Evolutionary conservation across 208 protist species (phyloP), one percentile per base, ranked within the genome.

Genomic region (Zelonia costaricensis): DNA sequence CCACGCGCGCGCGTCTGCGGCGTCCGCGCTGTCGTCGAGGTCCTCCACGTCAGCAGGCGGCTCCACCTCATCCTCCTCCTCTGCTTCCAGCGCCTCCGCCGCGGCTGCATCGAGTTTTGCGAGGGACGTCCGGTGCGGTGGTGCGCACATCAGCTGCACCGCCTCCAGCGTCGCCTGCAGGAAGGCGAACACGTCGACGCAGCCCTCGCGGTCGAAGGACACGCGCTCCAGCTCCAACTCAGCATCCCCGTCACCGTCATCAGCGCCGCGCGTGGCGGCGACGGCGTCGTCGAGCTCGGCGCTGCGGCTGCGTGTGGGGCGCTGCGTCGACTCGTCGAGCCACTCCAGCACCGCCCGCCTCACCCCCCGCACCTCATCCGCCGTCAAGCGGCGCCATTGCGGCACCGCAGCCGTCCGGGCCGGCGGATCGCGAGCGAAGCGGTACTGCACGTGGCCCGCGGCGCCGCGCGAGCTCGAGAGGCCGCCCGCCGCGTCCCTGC

Each of bases 161-260:
- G 62, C 71, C 48, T 77, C 71, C 35, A 77, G 25, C 18, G 59
- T 68, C 1, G 63, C 56, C 59, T 67, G 52, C 13, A 79, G 16
- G 0, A 80, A 36, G 33, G 75, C 78, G 36, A 80, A 68, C 10
- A 73, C 60, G 46, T 84, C 78, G 4, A 84, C 78, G 30, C 54
- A 62, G 12, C 78, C 74, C 5, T 52, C 53, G 22, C 75, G 78
- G 38, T 84, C 78, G 51, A 84, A 84, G 1, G 74, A 60, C 9
- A 84, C 36, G n/a, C 44, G 63, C 25, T 49, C 58, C 39, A 67
- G 45, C 15, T 45, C 38, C 5, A 12, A 44, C 13, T 13, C 46
- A 15, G 18, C 27, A 22, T 12, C 25, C 25, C 31, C 20, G 30
- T 27, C 18, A 3, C 1, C 15, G 12, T 20, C 16, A 16, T 33